These are phyloP conservation scores for sunflower (Helianthus annuus) DNA, from an alignment of 129 eudicot genomes.

Conservation along the genomic window HanXRQr2.0-SUNRISE NC_035449.2:43171965-43172464, in stretches of 20 bases:
- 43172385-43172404: slow-evolving; percentile 64
- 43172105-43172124: slow-evolving; percentile 62
- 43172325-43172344: slow-evolving; percentile 59
- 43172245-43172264: slow-evolving; percentile 54
- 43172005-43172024: slow-evolving; percentile 77
- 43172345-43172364: slow-evolving; percentile 56
- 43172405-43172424: slow-evolving; percentile 86
- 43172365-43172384: slow-evolving; percentile 65
- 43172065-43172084: slow-evolving; percentile 60
- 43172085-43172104: slow-evolving; percentile 73
- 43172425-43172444: slow-evolving; percentile 53
- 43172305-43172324: slow-evolving; percentile 81
- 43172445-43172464: slow-evolving; percentile 54
- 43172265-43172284: slow-evolving; percentile 71
- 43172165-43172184: slow-evolving; percentile 64
- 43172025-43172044: slow-evolving; percentile 71
- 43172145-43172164: slow-evolving; percentile 58
- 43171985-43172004: slow-evolving; percentile 40
- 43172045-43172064: slow-evolving; percentile 75
- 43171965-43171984: not conserved
- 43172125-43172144: slow-evolving; percentile 76
- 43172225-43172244: slow-evolving; percentile 56
- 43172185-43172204: slow-evolving; percentile 64
- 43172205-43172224: slow-evolving; percentile 47
- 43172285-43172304: slow-evolving; percentile 69